phyloP scores from a whole-genome alignment of 2,329 filamentous ascomycete genomes.

The Metarhizium sp. region DNA sequence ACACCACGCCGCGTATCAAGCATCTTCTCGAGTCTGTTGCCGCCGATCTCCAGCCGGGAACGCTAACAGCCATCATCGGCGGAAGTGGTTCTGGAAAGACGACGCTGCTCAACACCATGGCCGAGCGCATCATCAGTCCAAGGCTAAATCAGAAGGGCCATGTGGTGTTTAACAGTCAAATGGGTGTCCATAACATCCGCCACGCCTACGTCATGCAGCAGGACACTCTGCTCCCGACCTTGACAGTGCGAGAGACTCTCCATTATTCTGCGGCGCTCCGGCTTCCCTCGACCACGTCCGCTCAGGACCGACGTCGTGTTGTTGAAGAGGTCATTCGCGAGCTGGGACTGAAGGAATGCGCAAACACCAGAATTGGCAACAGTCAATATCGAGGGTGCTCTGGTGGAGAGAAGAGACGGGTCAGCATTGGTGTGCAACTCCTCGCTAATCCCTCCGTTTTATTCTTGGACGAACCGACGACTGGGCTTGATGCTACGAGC shows the following conservation, averaged over 20 bases:
- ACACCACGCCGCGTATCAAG: slow-evolving; percentile 31
- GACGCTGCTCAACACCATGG: slow-evolving; percentile 61
- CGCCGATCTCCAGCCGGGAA: slow-evolving; percentile 55
- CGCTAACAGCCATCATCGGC: slow-evolving; percentile 66
- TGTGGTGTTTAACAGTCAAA: slow-evolving; percentile 51
- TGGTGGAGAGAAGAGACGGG: slow-evolving; percentile 68
- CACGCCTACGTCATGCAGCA: slow-evolving; percentile 70
- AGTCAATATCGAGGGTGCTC: slow-evolving; percentile 65
- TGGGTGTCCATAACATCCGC: slow-evolving; percentile 43
- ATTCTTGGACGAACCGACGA: slow-evolving; percentile 73
- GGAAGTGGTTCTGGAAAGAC: slow-evolving; percentile 68
- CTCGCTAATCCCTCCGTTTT: slow-evolving; percentile 70
- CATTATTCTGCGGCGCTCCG: slow-evolving; percentile 64
- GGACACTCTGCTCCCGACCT: slow-evolving; percentile 61
- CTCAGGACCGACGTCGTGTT: slow-evolving; percentile 48
- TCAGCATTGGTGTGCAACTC: slow-evolving; percentile 69
- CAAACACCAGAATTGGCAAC: slow-evolving; percentile 64
- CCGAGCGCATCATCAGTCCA: slow-evolving; percentile 54
- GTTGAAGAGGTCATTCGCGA: slow-evolving; percentile 73
- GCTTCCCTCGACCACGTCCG: slow-evolving; percentile 51
- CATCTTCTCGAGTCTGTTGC: slow-evolving; percentile 53
- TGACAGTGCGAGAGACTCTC: slow-evolving; percentile 69
- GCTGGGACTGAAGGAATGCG: slow-evolving; percentile 67
- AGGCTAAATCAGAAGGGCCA: slow-evolving; percentile 42
- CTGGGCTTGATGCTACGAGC: slow-evolving; percentile 67